phyloP scores from a whole-genome alignment of 441 rosid genomes.

The Geranium incanum region DNA sequence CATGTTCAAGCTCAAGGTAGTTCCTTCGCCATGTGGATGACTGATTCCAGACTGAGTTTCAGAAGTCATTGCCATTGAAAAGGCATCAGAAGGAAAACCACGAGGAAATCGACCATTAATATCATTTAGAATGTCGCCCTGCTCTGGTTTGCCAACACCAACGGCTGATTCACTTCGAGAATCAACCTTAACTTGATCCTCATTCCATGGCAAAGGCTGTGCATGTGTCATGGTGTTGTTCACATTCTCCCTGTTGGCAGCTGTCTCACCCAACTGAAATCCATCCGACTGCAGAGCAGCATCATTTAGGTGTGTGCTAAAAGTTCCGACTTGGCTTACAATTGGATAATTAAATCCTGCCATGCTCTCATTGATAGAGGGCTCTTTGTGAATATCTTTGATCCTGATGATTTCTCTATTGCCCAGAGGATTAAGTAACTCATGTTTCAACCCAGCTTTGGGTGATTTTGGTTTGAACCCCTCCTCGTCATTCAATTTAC shows the following conservation, averaged over 20 bases:
- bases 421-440: conserved; percentile 15
- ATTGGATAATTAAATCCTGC: conserved; percentile 22
- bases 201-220: conserved; percentile 30
- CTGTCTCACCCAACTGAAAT: conserved; percentile 17
- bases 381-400: conserved; percentile 24
- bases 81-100: conserved; percentile 55
- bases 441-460: conserved; percentile 26
- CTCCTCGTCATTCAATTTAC: conserved; percentile 22
- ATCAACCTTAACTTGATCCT: conserved; percentile 32
- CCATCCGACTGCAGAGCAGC: conserved; percentile 24
- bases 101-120: conserved; percentile 72
- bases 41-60: conserved; percentile 29
- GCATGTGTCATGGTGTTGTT: conserved; percentile 29
- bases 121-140: conserved; percentile 60
- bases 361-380: conserved; percentile 20
- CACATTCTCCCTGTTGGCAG: conserved; percentile 29
- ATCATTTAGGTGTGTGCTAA: conserved; percentile 25
- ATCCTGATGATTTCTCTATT: conserved; percentile 12
- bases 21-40: conserved; percentile 41
- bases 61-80: conserved; percentile 42
- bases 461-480: conserved; percentile 22
- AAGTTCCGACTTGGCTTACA: conserved; percentile 26
- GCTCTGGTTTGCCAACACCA: conserved; percentile 29
- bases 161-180: conserved; percentile 29
- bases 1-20: conserved; percentile 48